Base-by-base conservation (phyloP, 139 green algal genomes). In the Yamagishiella unicocca region DNA sequence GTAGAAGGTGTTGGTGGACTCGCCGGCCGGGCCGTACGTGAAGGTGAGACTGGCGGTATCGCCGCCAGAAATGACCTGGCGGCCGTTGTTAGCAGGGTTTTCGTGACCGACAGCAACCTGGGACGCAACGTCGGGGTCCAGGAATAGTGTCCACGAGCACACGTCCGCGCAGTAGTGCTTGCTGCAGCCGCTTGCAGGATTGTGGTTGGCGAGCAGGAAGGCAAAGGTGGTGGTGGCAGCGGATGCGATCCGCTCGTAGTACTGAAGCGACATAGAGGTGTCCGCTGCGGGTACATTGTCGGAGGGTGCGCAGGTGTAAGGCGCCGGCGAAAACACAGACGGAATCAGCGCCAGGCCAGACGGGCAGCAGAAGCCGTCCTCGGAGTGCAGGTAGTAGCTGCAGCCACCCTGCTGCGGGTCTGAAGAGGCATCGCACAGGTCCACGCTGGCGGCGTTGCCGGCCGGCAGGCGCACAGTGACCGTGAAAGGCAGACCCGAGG, bases 151-250 rank as follows among this genome's bases (percentile, higher is more conserved):
- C 87, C 87, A 91, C 8, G 72, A 82, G 82, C 87, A 91, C 3
- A 91, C 81, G 37, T 88, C 87, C 45, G 27, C 62, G 27, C 87
- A 91, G 64, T 91, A 70, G 4, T 2, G n/a, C 73, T 91, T 85
- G 73, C 1, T 54, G 77, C 76, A 86, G 45, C 46, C 50, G 58
- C 35, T 27, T 2, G 31, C 62, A 2, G 53, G 38, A 61, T 84
- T 88, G 81, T 87, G 68, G 67, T 90, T 83, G 46, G 87, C 72
- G 29, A 91, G 80, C 80, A 91, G 53, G 73, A 88, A 91, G 61
- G 73, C 79, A 42, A 88, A 91, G 22, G 50, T 76, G 37, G 54
- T 88, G 29, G 27, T 67, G 46, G 43, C 35, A 14, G 62, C n/a
- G n/a, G 14, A 55, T 14, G 35, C 37, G 14, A 6, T 35, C 53